Conservation (phyloP, 352 stramenopile genomes). For the Phytopythium delawarense region DNA sequence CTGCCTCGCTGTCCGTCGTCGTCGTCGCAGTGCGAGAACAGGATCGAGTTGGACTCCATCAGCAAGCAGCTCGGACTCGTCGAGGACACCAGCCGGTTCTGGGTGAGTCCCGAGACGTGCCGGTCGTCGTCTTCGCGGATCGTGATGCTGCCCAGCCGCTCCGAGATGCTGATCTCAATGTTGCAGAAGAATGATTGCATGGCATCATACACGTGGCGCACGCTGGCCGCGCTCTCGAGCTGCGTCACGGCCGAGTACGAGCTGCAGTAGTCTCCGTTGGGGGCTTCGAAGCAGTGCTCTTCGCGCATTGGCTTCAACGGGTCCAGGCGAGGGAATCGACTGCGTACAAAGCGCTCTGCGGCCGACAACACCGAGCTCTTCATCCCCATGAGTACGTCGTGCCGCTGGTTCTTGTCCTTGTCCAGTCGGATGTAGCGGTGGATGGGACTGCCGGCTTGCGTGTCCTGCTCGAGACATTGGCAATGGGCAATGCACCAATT, state of each 20-base stretch:
- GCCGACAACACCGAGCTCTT: slow-evolving; percentile 24
- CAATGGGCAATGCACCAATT: neutral
- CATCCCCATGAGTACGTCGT: slow-evolving; percentile 14
- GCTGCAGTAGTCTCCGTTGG: slow-evolving; percentile 24
- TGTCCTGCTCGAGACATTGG: slow-evolving; percentile 16
- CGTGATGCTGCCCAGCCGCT: slow-evolving; percentile 42
- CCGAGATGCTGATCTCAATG: slow-evolving; percentile 49
- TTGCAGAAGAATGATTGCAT: slow-evolving; percentile 28
- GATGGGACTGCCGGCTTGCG: slow-evolving; percentile 26
- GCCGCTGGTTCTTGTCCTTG: slow-evolving; percentile 15
- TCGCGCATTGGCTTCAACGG: slow-evolving; percentile 26
- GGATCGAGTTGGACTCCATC: slow-evolving; percentile 41
- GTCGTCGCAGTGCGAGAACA: slow-evolving; percentile 30
- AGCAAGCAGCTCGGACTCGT: slow-evolving; percentile 15
- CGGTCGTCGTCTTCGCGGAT: slow-evolving; percentile 45
- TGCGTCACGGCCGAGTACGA: slow-evolving; percentile 24
- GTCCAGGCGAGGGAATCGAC: slow-evolving; percentile 19
- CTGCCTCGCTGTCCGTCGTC: slow-evolving; percentile 10
- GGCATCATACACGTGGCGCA: slow-evolving; percentile 47
- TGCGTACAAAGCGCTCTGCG: slow-evolving; percentile 21
- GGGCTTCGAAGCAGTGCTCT: slow-evolving; percentile 27
- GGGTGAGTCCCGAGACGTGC: slow-evolving; percentile 23
- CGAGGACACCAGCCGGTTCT: slow-evolving; percentile 36
- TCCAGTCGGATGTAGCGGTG: slow-evolving; percentile 23
- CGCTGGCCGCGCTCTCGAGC: slow-evolving; percentile 22